Evolutionary conservation across 1,139 yeast genomes (phyloP).

Genomic region (Casaregolazyma lundiana): DNA sequence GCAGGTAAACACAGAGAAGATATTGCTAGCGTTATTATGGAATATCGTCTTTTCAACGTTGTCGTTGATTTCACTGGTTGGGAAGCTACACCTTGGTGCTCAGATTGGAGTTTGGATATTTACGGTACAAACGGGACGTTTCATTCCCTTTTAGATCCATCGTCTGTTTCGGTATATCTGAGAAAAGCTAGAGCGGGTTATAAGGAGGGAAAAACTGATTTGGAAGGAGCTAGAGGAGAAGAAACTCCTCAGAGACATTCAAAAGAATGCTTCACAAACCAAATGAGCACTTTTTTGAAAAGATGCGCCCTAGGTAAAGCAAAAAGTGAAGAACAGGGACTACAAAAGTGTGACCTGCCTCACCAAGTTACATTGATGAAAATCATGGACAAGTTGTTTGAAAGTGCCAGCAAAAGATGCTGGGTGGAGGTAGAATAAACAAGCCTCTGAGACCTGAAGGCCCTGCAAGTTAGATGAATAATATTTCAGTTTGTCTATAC

Average conservation of each 20-base stretch:
- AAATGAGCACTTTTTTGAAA: slow-evolving; percentile 11
- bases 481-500: too few species aligned
- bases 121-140: slow-evolving; percentile 15
- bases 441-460: too few species aligned
- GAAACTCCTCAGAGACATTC: slow-evolving; percentile 4
- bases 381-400: slow-evolving; percentile 11
- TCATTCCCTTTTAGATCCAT: slow-evolving; percentile 12
- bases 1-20: slow-evolving; percentile 11
- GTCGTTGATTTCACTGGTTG: slow-evolving; percentile 13
- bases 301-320: slow-evolving; percentile 10
- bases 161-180: slow-evolving; percentile 8
- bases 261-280: slow-evolving; percentile 10
- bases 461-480: too few species aligned
- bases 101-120: slow-evolving; percentile 14
- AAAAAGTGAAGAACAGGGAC: slow-evolving; percentile 8
- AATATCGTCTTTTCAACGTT: slow-evolving; percentile 9
- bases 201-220: slow-evolving; percentile 4
- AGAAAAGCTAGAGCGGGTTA: slow-evolving; percentile 12
- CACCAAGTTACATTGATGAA: slow-evolving; percentile 12
- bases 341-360: slow-evolving; percentile 10
- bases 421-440: slow-evolving; percentile 4
- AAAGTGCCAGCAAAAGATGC: slow-evolving; percentile 6
- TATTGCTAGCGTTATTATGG: slow-evolving; percentile 12
- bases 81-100: slow-evolving; percentile 14
- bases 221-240: slow-evolving; percentile 6